phyloP scores from a whole-genome alignment of 148 eudicot genomes.

The Pouteria glomerata region DNA sequence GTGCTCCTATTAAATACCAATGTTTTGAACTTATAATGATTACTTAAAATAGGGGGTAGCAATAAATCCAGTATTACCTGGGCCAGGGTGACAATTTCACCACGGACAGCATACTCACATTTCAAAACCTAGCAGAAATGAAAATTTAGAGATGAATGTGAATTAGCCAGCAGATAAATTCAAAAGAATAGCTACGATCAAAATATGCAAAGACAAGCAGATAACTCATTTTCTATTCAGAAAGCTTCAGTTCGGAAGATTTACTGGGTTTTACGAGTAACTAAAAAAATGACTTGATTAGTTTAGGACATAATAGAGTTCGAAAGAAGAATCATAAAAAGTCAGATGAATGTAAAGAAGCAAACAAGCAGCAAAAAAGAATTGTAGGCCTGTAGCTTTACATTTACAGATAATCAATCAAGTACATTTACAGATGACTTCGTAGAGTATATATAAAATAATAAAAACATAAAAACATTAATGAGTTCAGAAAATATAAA shows the following conservation, averaged over 20 bases:
- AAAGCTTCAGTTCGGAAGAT: background rate
- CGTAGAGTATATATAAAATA: too few relatives aligned
- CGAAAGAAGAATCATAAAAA: too few relatives aligned
- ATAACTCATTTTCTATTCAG: background rate
- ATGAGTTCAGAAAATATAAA: too few relatives aligned
- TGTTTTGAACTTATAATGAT: too few relatives aligned
- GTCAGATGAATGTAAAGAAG: background rate
- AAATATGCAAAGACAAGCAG: background rate
- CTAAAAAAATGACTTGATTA: background rate
- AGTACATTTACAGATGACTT: too few relatives aligned
- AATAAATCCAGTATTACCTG: constrained; percentile 35
- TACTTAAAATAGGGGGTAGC: background rate
- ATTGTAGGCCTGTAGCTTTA: background rate
- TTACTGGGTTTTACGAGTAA: background rate
- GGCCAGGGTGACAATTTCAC: constrained; percentile 79
- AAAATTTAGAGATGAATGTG: background rate
- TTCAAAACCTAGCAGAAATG: constrained; percentile 54
- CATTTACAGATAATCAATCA: too few relatives aligned
- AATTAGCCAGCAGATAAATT: background rate
- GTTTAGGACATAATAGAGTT: background rate
- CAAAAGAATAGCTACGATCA: background rate
- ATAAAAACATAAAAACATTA: too few relatives aligned
- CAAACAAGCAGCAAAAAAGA: background rate
- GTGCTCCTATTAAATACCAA: background rate
- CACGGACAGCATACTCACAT: constrained; percentile 94